These are phyloP conservation scores for Crithidia acanthocephali DNA, from an alignment of 208 protist species.

Conservation along the genomic window DNA sequence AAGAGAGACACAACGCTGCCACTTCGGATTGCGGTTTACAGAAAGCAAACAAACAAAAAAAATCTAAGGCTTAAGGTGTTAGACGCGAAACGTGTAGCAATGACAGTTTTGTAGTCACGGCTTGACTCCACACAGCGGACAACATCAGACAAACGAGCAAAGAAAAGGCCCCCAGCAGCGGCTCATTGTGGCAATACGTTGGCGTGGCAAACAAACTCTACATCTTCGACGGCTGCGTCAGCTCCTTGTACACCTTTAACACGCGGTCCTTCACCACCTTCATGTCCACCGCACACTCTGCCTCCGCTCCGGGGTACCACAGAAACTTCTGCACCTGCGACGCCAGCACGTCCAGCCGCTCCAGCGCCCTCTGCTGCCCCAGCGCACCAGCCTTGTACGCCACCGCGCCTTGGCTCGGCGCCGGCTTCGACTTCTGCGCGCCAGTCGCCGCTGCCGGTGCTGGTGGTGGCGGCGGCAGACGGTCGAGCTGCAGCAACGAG, in stretches of 20 bases:
- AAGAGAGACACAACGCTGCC: too few relatives aligned
- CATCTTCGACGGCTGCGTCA: slow-evolving; percentile 33
- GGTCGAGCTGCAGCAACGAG: slow-evolving; percentile 26
- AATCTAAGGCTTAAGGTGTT: too few relatives aligned
- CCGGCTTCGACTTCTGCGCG: background rate
- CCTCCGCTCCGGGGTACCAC: slow-evolving; percentile 26
- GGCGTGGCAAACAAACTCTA: too few relatives aligned
- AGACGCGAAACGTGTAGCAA: too few relatives aligned
- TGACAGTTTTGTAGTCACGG: too few relatives aligned
- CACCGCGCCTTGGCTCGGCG: slow-evolving; percentile 4
- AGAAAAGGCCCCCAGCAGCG: too few relatives aligned
- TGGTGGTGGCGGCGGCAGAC: background rate
- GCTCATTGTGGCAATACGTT: too few relatives aligned
- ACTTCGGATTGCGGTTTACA: too few relatives aligned
- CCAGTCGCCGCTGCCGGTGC: background rate
- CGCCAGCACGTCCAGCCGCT: slow-evolving; percentile 29
- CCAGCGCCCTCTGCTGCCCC: slow-evolving; percentile 22
- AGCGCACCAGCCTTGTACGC: slow-evolving; percentile 19
- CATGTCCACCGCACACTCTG: slow-evolving; percentile 6
- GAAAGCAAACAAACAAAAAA: too few relatives aligned
- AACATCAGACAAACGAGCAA: too few relatives aligned
- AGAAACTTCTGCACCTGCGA: slow-evolving; percentile 35
- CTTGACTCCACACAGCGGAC: too few relatives aligned
- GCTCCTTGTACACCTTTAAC: slow-evolving; percentile 27
- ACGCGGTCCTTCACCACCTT: slow-evolving; percentile 23